Percentiles rank a stretch among this genome's conserved stretches.
These are phyloP conservation scores for Pseudohyphozyma bogoriensis DNA, from an alignment of 768 basidiomycete species.

Conservation along the genomic window DNA sequence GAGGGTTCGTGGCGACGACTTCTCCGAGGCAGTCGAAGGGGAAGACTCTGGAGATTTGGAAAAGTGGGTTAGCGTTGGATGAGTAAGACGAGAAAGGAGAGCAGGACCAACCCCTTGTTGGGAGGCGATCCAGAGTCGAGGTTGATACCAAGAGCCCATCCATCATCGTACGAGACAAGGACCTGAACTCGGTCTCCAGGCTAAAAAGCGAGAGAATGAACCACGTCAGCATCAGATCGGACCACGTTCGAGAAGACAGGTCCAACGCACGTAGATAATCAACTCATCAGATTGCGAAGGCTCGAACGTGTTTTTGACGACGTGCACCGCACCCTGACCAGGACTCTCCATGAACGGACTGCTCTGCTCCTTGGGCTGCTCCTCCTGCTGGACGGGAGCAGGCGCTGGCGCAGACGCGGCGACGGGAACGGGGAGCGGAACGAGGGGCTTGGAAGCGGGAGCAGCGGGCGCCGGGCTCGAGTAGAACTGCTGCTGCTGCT, in stretches of 20 bases:
- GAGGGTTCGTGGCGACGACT: neutral
- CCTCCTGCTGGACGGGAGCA: neutral
- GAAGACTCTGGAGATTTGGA: slow-evolving; percentile 9
- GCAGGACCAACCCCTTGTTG: neutral
- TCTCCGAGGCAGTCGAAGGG: slow-evolving; percentile 28
- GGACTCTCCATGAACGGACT: slow-evolving; percentile 31
- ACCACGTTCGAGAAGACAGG: neutral
- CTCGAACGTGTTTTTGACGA: slow-evolving; percentile 31
- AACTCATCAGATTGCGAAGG: slow-evolving; percentile 32
- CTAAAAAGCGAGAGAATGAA: neutral
- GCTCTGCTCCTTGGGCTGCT: neutral
- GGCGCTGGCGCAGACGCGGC: too few species aligned
- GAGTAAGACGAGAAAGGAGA: neutral
- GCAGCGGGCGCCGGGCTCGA: neutral
- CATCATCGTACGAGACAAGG: slow-evolving; percentile 33
- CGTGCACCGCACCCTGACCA: slow-evolving; percentile 27
- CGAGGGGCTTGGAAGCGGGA: neutral
- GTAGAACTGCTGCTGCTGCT: neutral
- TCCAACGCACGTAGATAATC: slow-evolving; percentile 22
- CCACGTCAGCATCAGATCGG: neutral
- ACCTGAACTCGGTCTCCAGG: slow-evolving; percentile 32
- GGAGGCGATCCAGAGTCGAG: neutral
- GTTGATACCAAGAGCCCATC: slow-evolving; percentile 30
- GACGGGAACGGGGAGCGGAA: too few species aligned
- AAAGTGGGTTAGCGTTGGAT: neutral